Evolutionary conservation across 768 basidiomycete genomes (phyloP).

Genomic region (Mycena venus): DNA sequence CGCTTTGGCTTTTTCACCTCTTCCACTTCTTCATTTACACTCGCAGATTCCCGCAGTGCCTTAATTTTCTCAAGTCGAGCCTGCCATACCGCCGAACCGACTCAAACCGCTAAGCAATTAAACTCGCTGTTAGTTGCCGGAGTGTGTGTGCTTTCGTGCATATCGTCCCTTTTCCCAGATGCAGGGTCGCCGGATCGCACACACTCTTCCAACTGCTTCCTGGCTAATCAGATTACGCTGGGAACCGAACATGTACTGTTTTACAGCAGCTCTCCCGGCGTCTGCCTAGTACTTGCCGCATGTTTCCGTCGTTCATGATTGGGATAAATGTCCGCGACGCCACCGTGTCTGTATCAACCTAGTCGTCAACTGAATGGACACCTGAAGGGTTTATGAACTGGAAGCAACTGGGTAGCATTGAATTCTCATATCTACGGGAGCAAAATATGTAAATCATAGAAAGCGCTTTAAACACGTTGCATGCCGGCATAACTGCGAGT

Average conservation of each 20-base stretch:
- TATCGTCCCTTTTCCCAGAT: slow-evolving; percentile 7
- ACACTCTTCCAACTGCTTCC: not conserved
- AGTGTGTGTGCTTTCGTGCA: not conserved
- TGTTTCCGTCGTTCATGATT: slow-evolving; percentile 9
- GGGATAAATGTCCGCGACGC: too few relatives aligned
- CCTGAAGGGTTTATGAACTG: not conserved
- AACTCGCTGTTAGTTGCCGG: not conserved
- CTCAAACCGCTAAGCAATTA: slow-evolving; percentile 1
- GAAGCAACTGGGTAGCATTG: not conserved
- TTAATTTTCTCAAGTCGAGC: too few relatives aligned
- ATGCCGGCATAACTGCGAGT: slow-evolving; percentile 9
- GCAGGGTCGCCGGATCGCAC: slow-evolving; percentile 12
- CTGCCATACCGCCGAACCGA: slow-evolving; percentile 7
- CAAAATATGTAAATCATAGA: not conserved
- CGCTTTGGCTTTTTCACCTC: too few relatives aligned
- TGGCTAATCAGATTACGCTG: slow-evolving; percentile 19
- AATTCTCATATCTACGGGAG: not conserved
- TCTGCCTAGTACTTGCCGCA: not conserved
- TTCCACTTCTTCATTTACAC: not conserved
- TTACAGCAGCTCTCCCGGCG: not conserved
- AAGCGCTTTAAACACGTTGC: slow-evolving; percentile 17
- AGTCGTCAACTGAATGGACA: too few relatives aligned
- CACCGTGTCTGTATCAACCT: too few relatives aligned
- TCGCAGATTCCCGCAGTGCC: too few relatives aligned
- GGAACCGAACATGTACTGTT: not conserved